phyloP scores from a whole-genome alignment of 768 basidiomycete species.

The Tylopilus intermedius region DNA sequence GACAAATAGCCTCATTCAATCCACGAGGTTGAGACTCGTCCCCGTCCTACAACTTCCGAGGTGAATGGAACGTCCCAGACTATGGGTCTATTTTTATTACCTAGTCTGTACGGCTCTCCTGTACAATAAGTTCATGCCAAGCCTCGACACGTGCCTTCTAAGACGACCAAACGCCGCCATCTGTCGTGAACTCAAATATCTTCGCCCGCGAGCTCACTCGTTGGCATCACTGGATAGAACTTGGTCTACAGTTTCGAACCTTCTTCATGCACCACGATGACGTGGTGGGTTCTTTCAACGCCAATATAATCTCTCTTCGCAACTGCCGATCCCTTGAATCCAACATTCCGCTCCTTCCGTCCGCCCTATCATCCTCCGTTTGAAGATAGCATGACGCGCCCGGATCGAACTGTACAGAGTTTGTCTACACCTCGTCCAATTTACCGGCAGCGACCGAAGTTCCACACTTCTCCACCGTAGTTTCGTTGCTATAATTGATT shows the following conservation, averaged over 20 bases:
- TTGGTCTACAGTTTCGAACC: neutral
- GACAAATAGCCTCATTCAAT: slow-evolving; percentile 16
- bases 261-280: slow-evolving; percentile 5
- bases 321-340: slow-evolving; percentile 7
- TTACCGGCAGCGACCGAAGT: too few species aligned
- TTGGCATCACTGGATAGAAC: neutral
- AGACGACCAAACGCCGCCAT: neutral
- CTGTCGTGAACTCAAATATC: neutral
- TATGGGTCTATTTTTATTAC: neutral
- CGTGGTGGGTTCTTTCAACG: neutral
- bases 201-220: neutral
- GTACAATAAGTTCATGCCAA: neutral
- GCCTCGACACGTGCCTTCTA: neutral
- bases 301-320: slow-evolving; percentile 2
- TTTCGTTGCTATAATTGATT: slow-evolving; percentile 2
- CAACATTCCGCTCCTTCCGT: neutral
- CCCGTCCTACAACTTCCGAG: neutral
- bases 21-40: slow-evolving; percentile 12
- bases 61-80: neutral
- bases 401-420: neutral
- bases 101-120: neutral
- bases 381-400: neutral
- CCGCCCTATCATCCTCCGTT: slow-evolving; percentile 5
- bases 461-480: neutral
- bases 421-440: too few species aligned